Evolutionary conservation across 1,284 basidiomycete species (phyloP).

Genomic region (Malassezia equina): DNA sequence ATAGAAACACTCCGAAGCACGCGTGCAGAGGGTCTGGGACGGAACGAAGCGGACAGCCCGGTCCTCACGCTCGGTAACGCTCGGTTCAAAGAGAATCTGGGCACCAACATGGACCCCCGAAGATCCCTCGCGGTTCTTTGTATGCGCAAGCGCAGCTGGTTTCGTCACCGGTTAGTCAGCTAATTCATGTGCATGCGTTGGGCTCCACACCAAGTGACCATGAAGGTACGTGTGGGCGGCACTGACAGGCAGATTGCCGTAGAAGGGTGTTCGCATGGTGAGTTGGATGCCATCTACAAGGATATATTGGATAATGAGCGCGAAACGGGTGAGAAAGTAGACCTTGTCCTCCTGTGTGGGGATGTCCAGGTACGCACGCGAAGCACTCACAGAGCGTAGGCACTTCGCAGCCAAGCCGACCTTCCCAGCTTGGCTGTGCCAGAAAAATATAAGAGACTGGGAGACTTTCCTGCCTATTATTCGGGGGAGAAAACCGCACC

Average conservation of each 20-base stretch:
- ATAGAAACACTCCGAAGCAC: neutral
- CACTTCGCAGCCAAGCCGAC: constrained; percentile 74
- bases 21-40: neutral
- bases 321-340: constrained; percentile 60
- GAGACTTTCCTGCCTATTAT: constrained; percentile 67
- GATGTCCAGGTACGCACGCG: constrained; percentile 60
- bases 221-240: neutral
- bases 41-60: neutral
- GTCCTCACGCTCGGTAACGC: neutral
- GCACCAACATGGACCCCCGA: constrained; percentile 7
- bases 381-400: constrained; percentile 52
- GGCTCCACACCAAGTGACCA: neutral
- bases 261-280: constrained; percentile 85
- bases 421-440: constrained; percentile 83
- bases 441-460: constrained; percentile 71
- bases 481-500: constrained; percentile 70
- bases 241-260: constrained; percentile 61
- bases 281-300: constrained; percentile 61
- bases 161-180: neutral
- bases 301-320: constrained; percentile 60
- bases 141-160: neutral
- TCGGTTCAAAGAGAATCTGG: neutral
- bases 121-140: neutral
- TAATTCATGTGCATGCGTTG: neutral
- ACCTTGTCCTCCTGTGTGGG: constrained; percentile 73